These are phyloP conservation scores for Leccinum aurantiacum DNA, from an alignment of 768 basidiomycete genomes.

Conservation along the genomic window DNA sequence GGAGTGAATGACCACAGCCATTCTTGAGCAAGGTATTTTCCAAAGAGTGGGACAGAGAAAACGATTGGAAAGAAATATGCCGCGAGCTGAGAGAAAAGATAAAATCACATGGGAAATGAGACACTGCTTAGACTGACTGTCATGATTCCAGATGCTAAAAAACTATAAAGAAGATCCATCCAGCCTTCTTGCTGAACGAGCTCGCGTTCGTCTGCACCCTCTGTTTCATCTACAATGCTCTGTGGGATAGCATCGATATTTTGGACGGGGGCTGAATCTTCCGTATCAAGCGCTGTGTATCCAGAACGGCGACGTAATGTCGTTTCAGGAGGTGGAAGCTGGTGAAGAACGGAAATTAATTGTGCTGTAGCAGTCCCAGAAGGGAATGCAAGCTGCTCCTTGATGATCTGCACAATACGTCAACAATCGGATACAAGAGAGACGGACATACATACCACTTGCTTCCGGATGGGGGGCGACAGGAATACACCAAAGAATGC, in stretches of 20 bases:
- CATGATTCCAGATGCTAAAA: conserved; percentile 67
- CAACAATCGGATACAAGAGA: conserved; percentile 4
- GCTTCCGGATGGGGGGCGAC: conserved; percentile 90
- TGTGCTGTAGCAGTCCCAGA: conserved; percentile 97
- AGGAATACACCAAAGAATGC: conserved; percentile 99
- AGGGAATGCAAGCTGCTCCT: conserved; percentile 92
- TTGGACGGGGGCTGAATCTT: conserved; percentile 29
- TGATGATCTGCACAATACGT: conserved; percentile 63
- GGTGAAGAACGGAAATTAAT: conserved; percentile 86
- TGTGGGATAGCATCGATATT: conserved; percentile 9
- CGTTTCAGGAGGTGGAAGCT: conserved; percentile 65
- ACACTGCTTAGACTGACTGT: conserved; percentile 54
- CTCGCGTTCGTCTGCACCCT: conserved; percentile 40
- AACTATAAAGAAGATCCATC: conserved; percentile 76
- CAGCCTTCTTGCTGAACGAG: conserved; percentile 69
- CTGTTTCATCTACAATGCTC: conserved; percentile 30
- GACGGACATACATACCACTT: conserved; percentile 64
- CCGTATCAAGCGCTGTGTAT: conserved; percentile 44
- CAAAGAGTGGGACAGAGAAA: conserved; percentile 86
- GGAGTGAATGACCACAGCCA: conserved; percentile 97
- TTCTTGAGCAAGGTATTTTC: conserved; percentile 73
- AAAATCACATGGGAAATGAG: conserved; percentile 2
- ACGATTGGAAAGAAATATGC: conserved; percentile 90
- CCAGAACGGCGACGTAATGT: conserved; percentile 54
- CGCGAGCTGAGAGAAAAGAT: conserved; percentile 50